Base-by-base conservation (phyloP, 2,329 filamentous ascomycete species). In the Pseudogymnoascus sp. region DNA sequence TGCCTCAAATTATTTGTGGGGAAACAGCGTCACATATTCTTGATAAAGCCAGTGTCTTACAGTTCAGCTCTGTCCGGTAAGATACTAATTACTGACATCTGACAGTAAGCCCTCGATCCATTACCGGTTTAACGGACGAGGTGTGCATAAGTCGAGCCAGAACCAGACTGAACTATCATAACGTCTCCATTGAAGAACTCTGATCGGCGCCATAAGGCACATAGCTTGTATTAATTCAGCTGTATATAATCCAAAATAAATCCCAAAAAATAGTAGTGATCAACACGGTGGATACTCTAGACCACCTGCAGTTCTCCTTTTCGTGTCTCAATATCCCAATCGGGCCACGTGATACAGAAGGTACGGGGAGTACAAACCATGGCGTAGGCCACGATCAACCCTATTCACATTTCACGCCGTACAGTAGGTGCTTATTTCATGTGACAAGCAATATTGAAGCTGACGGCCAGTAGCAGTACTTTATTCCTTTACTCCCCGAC, bases 1-100 rank as follows among this genome's bases (percentile, higher is more conserved):
- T 54, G 28, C 28, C 47, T 11, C 47, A 54, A 54, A 54, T 54
- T 54, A 54, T 54, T 54, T 54, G 47, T 54, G 47, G 47, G 47
- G 47, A 54, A 54, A 14, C 22, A 54, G 47, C 47, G 47, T 54
- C 47, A 54, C 47, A 28, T 7, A 54, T 54, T 32, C 47, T 14
- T 32, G 28, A 54, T 54, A 54, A n/a, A 18, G 43, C 20, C n/a
- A 14, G 20, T 14, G 43, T 54, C 43, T 54, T 54, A 54, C 43
- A 18, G 43, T 30, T 54, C 43, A 54, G 43, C 43, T 30, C n/a
- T 25, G 22, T 25, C 22, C 22, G 32, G 28, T 22, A 32, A 32
- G 30, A 11, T 32, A 39, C n/a, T 18, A 54, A 54, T 54, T 32
- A 32, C 47, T 54, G 47, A 54, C 47, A 54, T 54, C n/a, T 54